Base-by-base conservation (phyloP, 164 flowering plant genomes). In the Nymphaea thermarum region DNA sequence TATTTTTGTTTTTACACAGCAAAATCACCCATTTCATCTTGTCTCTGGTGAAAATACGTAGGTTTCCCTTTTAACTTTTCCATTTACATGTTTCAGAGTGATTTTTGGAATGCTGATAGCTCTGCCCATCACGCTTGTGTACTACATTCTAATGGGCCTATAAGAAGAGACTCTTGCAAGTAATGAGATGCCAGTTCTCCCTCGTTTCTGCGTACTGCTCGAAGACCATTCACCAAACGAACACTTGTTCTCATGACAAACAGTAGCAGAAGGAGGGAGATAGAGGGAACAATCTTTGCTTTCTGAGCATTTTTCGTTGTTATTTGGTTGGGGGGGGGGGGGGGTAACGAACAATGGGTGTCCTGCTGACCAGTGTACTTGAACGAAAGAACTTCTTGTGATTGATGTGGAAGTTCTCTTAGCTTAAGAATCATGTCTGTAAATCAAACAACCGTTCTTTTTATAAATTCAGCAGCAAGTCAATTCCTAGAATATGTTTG, bases 101-200 rank as follows among this genome's bases (percentile, higher is more conserved):
- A 70, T 70, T 25, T 64, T 70, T 64, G 71, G 71, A 41, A 70
- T 70, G 71, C 66, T 70, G 41, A 47, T 70, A 45, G 71, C 71
- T 41, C 42, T 70, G 67, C 71, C 71, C 5, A 63, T 70, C 14
- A 63, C 71, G 42, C 71, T 70, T 6, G 17, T 63, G 55, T 70
- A 70, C 60, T 70, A 70, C 66, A 64, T 70, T 44, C 53, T 70
- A 1, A 10, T 70, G n/a, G 60, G 66, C 12, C 45, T 70, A 43
- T 70, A 44, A 53, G 43, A 45, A 57, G 14, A 17, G 18, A 3
- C 15, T 25, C 36, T 25, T 25, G 36, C 36, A 45, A 11, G 14
- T 10, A 51, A 51, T 8, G 55, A 47, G 55, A 47, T 14, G 3
- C 5, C 4, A 47, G 55, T 7, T 47, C 7, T 4, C 7, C 12